Conservation (phyloP, 371 early-diverging fungal genomes). For the Mucor saturninus region DNA sequence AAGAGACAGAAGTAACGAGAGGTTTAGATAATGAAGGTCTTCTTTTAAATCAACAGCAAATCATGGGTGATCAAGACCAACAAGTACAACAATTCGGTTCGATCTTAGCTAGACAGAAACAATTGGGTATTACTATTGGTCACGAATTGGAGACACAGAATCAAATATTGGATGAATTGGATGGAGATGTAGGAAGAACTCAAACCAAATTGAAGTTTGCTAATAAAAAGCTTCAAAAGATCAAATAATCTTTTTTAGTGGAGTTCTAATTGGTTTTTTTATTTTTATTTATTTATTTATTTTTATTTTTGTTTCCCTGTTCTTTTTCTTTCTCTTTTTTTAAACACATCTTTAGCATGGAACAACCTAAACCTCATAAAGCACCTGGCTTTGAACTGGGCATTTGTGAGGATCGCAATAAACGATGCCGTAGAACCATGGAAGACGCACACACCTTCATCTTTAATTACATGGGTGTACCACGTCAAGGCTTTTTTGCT, state of each 20-base stretch:
- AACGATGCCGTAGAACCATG: conserved; percentile 92
- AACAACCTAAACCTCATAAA: conserved; percentile 17
- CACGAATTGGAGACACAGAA: conserved; percentile 92
- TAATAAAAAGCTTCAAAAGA: conserved; percentile 76
- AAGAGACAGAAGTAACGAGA: conserved; percentile 80
- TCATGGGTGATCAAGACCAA: conserved; percentile 85
- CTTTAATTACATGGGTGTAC: conserved; percentile 79
- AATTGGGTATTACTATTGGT: conserved; percentile 85
- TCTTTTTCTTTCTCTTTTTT: conserved; percentile 7
- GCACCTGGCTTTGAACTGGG: conserved; percentile 64
- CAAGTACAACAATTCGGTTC: conserved; percentile 76
- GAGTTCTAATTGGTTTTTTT: no score
- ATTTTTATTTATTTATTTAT: background rate
- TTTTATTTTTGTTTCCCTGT: background rate
- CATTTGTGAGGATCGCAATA: conserved; percentile 87
- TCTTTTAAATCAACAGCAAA: conserved; percentile 74
- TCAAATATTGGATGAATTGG: conserved; percentile 83
- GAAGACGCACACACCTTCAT: conserved; percentile 92
- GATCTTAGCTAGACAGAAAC: conserved; percentile 81
- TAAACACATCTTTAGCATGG: conserved; percentile 2
- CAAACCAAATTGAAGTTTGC: conserved; percentile 76
- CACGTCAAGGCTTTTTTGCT: conserved; percentile 91
- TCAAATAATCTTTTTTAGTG: conserved; percentile 39
- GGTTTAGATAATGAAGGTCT: conserved; percentile 78
- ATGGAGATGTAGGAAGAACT: conserved; percentile 75